These are phyloP conservation scores for Penicillium subrubescens DNA, from an alignment of 495 filamentous ascomycete genomes.

Conservation along the genomic window DNA sequence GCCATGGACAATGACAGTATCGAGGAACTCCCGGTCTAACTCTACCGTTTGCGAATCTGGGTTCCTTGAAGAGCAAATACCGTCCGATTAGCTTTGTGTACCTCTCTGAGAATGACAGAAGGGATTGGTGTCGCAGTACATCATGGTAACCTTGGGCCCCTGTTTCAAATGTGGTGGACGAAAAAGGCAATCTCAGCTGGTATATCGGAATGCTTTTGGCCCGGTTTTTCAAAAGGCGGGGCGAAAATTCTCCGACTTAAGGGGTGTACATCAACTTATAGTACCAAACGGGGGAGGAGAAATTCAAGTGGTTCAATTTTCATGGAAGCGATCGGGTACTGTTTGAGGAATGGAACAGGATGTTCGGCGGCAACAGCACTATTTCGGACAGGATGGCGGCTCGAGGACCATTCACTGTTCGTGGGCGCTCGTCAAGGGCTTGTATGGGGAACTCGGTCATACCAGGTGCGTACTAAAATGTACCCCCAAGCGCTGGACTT, in stretches of 20 bases:
- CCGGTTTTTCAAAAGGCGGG: constrained; percentile 24
- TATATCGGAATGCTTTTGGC: constrained; percentile 19
- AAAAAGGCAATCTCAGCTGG: constrained; percentile 9
- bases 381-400: constrained; percentile 27
- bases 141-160: constrained; percentile 31
- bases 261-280: constrained; percentile 18
- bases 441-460: constrained; percentile 32
- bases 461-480: constrained; percentile 36
- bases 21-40: constrained; percentile 62
- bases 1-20: constrained; percentile 65
- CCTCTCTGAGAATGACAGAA: background rate
- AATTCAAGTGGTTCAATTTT: constrained; percentile 17
- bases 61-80: constrained; percentile 35
- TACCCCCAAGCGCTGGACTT: constrained; percentile 20
- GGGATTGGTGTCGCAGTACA: constrained; percentile 29
- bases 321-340: constrained; percentile 29
- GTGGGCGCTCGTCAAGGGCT: constrained; percentile 31
- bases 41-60: constrained; percentile 53
- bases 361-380: constrained; percentile 25
- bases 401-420: constrained; percentile 32
- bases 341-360: constrained; percentile 8
- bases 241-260: constrained; percentile 21
- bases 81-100: background rate
- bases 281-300: constrained; percentile 15
- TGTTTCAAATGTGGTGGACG: constrained; percentile 11